Evolutionary conservation across 352 stramenopile genomes (phyloP).

Genomic region (Globisporangium solare): DNA sequence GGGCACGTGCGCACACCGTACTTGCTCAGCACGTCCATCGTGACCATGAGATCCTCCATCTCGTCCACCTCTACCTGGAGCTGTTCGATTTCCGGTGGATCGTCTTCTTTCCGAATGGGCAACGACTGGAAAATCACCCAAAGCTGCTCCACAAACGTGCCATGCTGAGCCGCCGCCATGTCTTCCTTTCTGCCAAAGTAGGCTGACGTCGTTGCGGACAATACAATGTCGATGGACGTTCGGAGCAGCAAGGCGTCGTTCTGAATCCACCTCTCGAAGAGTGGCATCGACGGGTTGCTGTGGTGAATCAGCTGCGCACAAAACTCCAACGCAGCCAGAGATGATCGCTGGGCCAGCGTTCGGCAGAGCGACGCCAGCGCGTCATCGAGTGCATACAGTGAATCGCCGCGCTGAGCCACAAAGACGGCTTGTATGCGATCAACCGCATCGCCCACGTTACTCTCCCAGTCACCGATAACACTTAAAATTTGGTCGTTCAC

Average conservation of each 20-base stretch:
- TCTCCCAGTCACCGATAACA: constrained; percentile 30
- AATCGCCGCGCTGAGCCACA: constrained; percentile 31
- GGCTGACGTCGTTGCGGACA: not conserved
- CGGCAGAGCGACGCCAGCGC: constrained; percentile 46
- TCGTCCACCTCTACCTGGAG: constrained; percentile 71
- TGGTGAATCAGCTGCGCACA: constrained; percentile 53
- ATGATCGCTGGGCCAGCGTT: constrained; percentile 22
- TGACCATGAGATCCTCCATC: constrained; percentile 67
- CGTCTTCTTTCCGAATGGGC: constrained; percentile 54
- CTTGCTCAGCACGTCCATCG: constrained; percentile 61
- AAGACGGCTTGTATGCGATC: constrained; percentile 49
- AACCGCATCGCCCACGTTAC: constrained; percentile 16
- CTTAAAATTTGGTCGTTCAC: constrained; percentile 53
- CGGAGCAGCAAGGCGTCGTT: constrained; percentile 42
- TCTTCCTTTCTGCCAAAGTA: not conserved
- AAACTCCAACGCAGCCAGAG: constrained; percentile 32
- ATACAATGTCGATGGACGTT: constrained; percentile 55
- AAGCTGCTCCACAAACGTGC: constrained; percentile 44
- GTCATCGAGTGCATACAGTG: constrained; percentile 39
- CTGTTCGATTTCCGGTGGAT: constrained; percentile 42
- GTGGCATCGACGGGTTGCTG: constrained; percentile 51
- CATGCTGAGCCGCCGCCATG: constrained; percentile 10
- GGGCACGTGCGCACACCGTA: constrained; percentile 44
- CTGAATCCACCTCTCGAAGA: constrained; percentile 54
- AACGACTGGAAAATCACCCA: constrained; percentile 75